Conservation (phyloP, 306 rosid genomes). For the Dalbergia cultrata region DNA sequence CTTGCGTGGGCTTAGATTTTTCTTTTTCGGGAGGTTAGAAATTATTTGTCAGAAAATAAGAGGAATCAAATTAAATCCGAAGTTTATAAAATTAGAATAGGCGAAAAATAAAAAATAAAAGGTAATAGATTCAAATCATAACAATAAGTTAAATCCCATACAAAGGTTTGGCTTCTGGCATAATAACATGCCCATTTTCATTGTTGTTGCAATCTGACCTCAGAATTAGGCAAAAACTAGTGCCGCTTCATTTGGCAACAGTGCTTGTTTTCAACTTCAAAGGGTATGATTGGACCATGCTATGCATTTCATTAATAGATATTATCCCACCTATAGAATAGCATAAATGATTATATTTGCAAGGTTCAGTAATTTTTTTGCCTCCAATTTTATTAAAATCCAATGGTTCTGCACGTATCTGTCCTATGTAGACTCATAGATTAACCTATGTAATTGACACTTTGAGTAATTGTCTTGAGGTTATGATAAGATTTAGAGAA, state of each 20-base stretch:
- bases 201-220: constrained; percentile 22
- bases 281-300: constrained; percentile 45
- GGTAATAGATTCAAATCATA: background rate
- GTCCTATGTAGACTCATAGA: background rate
- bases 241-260: constrained; percentile 45
- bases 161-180: background rate
- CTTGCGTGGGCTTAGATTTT: constrained; percentile 16
- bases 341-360: constrained; percentile 35
- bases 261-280: constrained; percentile 36
- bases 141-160: background rate
- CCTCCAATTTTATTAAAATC: background rate
- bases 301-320: constrained; percentile 19
- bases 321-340: constrained; percentile 25
- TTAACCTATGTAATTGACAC: background rate
- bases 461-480: background rate
- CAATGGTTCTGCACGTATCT: background rate
- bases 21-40: background rate
- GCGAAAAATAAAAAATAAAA: background rate
- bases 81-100: constrained; percentile 6
- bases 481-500: background rate
- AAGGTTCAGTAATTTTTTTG: background rate
- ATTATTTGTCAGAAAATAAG: background rate
- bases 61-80: background rate
- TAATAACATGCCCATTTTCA: background rate
- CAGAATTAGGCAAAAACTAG: constrained; percentile 35